phyloP scores from a whole-genome alignment of 2,329 filamentous ascomycete genomes.

The Aspergillus aculeatinus region DNA sequence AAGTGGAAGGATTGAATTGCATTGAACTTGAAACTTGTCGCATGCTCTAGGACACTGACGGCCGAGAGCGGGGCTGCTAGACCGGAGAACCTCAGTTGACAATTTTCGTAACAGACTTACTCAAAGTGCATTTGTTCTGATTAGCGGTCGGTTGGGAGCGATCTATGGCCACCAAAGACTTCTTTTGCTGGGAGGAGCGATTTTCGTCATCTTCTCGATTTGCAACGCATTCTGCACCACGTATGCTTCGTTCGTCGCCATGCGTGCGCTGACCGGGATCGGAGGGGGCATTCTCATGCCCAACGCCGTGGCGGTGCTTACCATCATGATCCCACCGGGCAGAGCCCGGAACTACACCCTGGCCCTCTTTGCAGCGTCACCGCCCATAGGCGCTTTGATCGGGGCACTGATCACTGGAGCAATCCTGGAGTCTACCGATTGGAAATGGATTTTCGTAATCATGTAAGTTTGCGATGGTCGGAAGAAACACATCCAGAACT shows the following conservation, averaged over 20 bases:
- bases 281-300: slow-evolving; percentile 55
- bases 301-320: slow-evolving; percentile 53
- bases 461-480: slow-evolving; percentile 27
- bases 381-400: slow-evolving; percentile 49
- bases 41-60: too few species aligned
- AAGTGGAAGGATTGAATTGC: too few species aligned
- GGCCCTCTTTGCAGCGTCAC: slow-evolving; percentile 49
- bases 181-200: neutral
- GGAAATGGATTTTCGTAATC: slow-evolving; percentile 46
- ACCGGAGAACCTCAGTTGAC: neutral
- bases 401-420: slow-evolving; percentile 44
- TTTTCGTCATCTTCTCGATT: slow-evolving; percentile 31
- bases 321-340: slow-evolving; percentile 50
- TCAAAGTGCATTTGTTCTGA: neutral
- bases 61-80: too few species aligned
- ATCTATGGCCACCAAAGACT: neutral
- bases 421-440: slow-evolving; percentile 37
- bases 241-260: slow-evolving; percentile 45
- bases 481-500: too few species aligned
- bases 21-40: too few species aligned
- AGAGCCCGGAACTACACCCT: slow-evolving; percentile 47
- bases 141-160: neutral
- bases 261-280: slow-evolving; percentile 51
- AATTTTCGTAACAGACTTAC: neutral
- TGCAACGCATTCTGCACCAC: slow-evolving; percentile 48